These are phyloP conservation scores for Shiraia sp. DNA, from an alignment of 2,329 filamentous ascomycete genomes.

Conservation along the genomic window DNA sequence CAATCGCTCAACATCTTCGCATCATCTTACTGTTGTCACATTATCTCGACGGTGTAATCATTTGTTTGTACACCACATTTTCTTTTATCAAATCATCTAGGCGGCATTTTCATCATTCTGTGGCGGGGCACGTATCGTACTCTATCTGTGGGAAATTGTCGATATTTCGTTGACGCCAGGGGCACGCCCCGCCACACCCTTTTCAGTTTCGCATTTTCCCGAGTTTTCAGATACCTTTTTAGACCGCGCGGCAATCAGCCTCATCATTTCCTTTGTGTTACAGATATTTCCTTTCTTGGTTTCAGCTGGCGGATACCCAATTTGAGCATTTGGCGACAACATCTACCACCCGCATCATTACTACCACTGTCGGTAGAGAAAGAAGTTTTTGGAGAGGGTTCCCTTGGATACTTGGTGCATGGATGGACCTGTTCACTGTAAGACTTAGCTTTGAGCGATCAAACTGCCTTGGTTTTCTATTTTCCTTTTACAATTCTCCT, in stretches of 20 bases:
- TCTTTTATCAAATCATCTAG: slow-evolving; percentile 26
- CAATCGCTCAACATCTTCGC: slow-evolving; percentile 30
- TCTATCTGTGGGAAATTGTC: slow-evolving; percentile 20
- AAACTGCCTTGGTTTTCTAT: slow-evolving; percentile 5
- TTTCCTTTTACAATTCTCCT: slow-evolving; percentile 4
- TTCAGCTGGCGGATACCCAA: slow-evolving; percentile 38
- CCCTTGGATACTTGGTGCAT: slow-evolving; percentile 9
- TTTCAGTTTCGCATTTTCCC: too few species aligned
- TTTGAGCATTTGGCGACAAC: slow-evolving; percentile 41
- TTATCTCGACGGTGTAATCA: slow-evolving; percentile 24
- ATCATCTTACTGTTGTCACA: slow-evolving; percentile 20
- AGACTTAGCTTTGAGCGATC: slow-evolving; percentile 25
- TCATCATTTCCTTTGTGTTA: slow-evolving; percentile 25
- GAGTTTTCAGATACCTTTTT: slow-evolving; percentile 39
- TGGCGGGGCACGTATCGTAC: slow-evolving; percentile 18
- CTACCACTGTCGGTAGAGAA: background rate
- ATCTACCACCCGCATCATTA: slow-evolving; percentile 12
- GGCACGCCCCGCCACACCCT: slow-evolving; percentile 13
- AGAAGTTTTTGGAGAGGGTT: background rate
- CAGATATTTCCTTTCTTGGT: slow-evolving; percentile 18
- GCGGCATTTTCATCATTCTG: slow-evolving; percentile 29
- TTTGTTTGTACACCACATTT: slow-evolving; percentile 26
- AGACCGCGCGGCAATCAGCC: slow-evolving; percentile 24
- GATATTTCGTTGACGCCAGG: slow-evolving; percentile 7
- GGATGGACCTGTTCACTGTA: slow-evolving; percentile 8